Conservation (phyloP, 2,329 filamentous ascomycete species). For the Emmonsiellopsis sp. region DNA sequence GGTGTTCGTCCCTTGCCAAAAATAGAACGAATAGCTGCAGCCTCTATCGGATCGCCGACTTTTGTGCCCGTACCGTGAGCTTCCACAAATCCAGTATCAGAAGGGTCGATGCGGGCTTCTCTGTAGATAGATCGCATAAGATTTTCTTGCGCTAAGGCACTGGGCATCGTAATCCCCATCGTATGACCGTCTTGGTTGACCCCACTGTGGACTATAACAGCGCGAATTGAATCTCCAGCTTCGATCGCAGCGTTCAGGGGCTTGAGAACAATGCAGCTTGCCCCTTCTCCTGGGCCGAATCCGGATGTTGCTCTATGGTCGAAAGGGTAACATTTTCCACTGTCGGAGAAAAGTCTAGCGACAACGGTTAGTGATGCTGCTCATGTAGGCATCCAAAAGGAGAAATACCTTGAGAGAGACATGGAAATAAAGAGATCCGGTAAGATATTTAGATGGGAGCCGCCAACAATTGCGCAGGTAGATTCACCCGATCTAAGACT, state of each 20-base stretch:
- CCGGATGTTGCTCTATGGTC: conserved; percentile 20
- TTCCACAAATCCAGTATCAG: conserved; percentile 31
- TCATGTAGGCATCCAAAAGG: neutral
- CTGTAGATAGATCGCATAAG: conserved; percentile 29
- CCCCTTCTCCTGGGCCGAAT: conserved; percentile 28
- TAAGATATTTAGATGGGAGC: conserved; percentile 18
- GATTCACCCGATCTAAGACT: conserved; percentile 18
- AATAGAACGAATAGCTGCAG: conserved; percentile 10
- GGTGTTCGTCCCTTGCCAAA: neutral
- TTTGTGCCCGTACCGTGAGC: conserved; percentile 49
- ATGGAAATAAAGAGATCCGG: conserved; percentile 20
- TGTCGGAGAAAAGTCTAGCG: conserved; percentile 16
- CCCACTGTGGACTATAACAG: conserved; percentile 28
- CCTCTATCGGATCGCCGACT: conserved; percentile 47
- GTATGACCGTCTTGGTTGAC: conserved; percentile 23
- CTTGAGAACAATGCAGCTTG: conserved; percentile 26
- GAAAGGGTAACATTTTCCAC: conserved; percentile 20
- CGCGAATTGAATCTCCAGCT: conserved; percentile 28
- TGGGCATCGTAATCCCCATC: conserved; percentile 28
- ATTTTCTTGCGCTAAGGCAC: conserved; percentile 23
- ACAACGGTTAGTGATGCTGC: neutral
- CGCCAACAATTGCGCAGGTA: conserved; percentile 18
- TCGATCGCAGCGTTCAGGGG: conserved; percentile 22
- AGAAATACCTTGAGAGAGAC: conserved; percentile 17
- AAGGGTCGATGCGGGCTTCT: conserved; percentile 20